Conservation (phyloP, 768 basidiomycete genomes). For the Rubroboletus satanas region DNA sequence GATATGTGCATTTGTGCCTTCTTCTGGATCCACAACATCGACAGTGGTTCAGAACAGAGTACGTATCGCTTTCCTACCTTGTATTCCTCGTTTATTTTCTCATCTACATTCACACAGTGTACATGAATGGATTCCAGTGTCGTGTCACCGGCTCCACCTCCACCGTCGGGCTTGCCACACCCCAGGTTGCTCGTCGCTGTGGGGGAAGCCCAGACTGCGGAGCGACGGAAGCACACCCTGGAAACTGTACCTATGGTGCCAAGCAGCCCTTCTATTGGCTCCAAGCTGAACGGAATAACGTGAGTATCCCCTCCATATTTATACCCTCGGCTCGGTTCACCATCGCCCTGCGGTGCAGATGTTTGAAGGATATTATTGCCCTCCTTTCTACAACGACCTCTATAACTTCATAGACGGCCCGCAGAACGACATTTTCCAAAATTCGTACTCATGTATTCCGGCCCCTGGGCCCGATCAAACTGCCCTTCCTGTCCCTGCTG, state of each 20-base stretch:
- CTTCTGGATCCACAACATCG: constrained; percentile 66
- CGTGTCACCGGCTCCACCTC: constrained; percentile 53
- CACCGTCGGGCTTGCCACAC: constrained; percentile 46
- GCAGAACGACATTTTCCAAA: constrained; percentile 68
- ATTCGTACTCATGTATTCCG: constrained; percentile 48
- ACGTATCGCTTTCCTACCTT: constrained; percentile 13
- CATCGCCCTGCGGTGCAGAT: constrained; percentile 38
- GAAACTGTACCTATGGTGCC: constrained; percentile 71
- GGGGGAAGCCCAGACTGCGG: constrained; percentile 51
- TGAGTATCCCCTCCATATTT: constrained; percentile 25
- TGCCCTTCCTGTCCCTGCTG: constrained; percentile 18
- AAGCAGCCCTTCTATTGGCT: constrained; percentile 72
- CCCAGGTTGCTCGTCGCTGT: constrained; percentile 63
- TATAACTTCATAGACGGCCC: constrained; percentile 73
- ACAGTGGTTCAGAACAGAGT: constrained; percentile 65
- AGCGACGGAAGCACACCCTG: constrained; percentile 41
- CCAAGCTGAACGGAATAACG: constrained; percentile 59
- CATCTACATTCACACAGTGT: constrained; percentile 38
- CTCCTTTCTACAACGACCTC: constrained; percentile 62
- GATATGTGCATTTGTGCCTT: constrained; percentile 67
- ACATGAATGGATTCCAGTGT: constrained; percentile 76
- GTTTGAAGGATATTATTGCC: constrained; percentile 59
- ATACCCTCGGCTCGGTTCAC: neutral
- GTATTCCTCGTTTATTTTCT: neutral
- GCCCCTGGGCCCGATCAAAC: constrained; percentile 40